Base-by-base conservation (phyloP, 1,139 yeast genomes). In the Nematodospora anomalae region DNA sequence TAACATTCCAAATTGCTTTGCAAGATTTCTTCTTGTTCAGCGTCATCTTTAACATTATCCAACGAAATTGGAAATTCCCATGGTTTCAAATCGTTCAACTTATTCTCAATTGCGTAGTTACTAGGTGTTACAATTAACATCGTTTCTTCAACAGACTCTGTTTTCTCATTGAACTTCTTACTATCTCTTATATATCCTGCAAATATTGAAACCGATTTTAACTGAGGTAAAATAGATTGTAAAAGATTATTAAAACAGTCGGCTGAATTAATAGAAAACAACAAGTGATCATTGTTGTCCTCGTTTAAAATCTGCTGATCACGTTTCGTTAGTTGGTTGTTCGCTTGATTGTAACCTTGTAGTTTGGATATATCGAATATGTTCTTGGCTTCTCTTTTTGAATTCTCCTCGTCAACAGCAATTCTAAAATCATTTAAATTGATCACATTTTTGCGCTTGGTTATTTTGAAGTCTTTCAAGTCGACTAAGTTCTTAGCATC, bases 21-120 rank as follows among this genome's bases (percentile, higher is more conserved):
- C 5, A 75, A 67, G 0, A 70, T 62, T 23, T 58, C 52, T 32
- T 76, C 81, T 13, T 65, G 60, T 26, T 64, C 66, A 42, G 65
- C 62, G 18, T 69, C 73, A 30, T 58, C 53, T 11, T 54, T 65
- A 10, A 48, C 53, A 13, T 44, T 46, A 5, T 62, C 64, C 12
- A 78, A 58, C 2, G 61, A 42, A 7, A 51, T 56, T 1, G 90
- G 89, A 53, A 79, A 82, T 50, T 80, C 79, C 89, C 89, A 82
- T 24, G 89, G 89, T 51, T 82, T 82, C 42, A 58, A 32, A 41
- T 53, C 57, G 59, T 52, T 24, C 49, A 57, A 45, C 55, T 60
- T 57, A 22, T 41, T 43, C 24, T 52, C 59, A 18, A 83, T 62
- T 3, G 85, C 85, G 14, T 57, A 55, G 51, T 83, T 75, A 2